phyloP scores from a whole-genome alignment of 495 filamentous ascomycete genomes.

The Pyrenula aspistea region DNA sequence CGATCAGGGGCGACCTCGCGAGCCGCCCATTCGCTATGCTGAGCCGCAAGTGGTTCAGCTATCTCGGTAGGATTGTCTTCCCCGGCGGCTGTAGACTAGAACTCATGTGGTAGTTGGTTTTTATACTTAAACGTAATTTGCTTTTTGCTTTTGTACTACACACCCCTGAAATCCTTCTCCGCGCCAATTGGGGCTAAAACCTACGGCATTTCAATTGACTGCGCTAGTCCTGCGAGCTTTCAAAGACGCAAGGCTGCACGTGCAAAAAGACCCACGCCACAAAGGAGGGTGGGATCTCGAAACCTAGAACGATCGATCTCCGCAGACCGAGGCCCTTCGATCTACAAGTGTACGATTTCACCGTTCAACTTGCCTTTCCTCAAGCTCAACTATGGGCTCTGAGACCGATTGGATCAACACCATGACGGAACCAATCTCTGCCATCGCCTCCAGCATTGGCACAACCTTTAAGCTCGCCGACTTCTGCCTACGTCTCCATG shows the following conservation, averaged over 20 bases:
- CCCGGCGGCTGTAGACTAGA: background rate
- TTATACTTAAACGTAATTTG: too few species aligned
- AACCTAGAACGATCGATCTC: background rate
- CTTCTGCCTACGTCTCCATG: constrained; percentile 7
- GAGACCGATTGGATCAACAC: constrained; percentile 1
- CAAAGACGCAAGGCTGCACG: background rate
- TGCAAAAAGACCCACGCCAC: background rate
- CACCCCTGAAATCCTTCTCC: background rate
- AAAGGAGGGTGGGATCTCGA: background rate
- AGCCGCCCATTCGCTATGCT: constrained; percentile 13
- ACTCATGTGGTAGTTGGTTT: background rate
- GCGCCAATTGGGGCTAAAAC: background rate
- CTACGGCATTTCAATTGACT: background rate
- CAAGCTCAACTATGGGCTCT: background rate
- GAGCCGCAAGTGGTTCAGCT: constrained; percentile 13
- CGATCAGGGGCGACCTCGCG: constrained; percentile 11
- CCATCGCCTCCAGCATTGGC: constrained; percentile 9
- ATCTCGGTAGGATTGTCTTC: constrained; percentile 3
- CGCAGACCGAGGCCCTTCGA: background rate
- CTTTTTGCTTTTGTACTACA: background rate
- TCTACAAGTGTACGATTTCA: background rate
- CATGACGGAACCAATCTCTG: constrained; percentile 7
- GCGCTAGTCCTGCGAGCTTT: background rate
- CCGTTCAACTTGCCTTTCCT: background rate
- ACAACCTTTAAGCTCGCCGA: constrained; percentile 16